Evolutionary conservation across 2,329 filamentous ascomycete genomes (phyloP), one percentile per base, ranked within the genome.

Genomic region (Xylariaceae sp.): DNA sequence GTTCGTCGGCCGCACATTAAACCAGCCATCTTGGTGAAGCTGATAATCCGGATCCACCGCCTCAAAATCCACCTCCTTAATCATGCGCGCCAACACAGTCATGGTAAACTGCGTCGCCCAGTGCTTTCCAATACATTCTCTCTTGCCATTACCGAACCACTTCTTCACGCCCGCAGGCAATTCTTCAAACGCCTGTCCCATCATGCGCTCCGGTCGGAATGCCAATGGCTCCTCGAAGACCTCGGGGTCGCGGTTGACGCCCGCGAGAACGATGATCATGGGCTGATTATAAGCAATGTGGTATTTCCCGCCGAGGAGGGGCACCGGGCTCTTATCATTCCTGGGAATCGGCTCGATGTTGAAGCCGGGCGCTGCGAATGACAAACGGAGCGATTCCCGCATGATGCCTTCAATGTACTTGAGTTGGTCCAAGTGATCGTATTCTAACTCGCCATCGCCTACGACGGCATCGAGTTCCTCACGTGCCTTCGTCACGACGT

Each of bases 321-420:
- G 73, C 15, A 83, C 69, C 0, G 83, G 79, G 0, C 69, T 71
- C 68, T 74, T 76, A 63, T 71, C 69, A 1, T 74, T 56, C 15
- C 50, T 57, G n/a, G 79, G 78, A 0, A 76, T 69, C 0, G 76
- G 76, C 70, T 82, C 79, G 57, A 81, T 78, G 72, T 82, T 82
- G 73, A 84, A 82, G 0, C 79, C 77, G 0, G 82, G 81, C 0
- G 82, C 81, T 0, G 82, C 77, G 37, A 77, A 79, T 0, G 78
- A 78, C 1, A 86, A 76, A 0, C 83, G 80, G 6, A 86, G 72
- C 0, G 80, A 76, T 68, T 85, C 82, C 55, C 79, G 77, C 30
- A 85, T 70, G 30, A 84, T 70, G 39, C 77, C 83, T 56, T 81
- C 78, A 51, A 85, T 65, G 68, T 84, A 86, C 9, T 75, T 72